These are phyloP conservation scores for Carex sylvatica DNA, from an alignment of 202 grass and related monocot genomes.

Conservation along the genomic window DNA sequence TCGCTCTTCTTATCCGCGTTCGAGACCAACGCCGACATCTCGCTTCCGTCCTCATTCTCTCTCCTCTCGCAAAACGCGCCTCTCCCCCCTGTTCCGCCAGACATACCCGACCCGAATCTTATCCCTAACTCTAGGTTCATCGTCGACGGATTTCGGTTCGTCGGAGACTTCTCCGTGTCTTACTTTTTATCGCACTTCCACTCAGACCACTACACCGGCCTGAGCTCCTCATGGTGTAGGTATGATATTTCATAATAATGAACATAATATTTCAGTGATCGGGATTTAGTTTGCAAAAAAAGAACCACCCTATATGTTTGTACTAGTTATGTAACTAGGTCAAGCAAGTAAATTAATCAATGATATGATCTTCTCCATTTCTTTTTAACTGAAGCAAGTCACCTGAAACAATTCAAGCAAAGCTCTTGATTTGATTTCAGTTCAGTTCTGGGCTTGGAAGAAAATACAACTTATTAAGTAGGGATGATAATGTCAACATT, in stretches of 20 bases:
- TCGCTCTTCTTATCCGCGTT: constrained; percentile 54
- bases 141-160: constrained; percentile 73
- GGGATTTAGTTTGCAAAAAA: background rate
- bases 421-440: background rate
- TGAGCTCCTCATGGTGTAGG: constrained; percentile 58
- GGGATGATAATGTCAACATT: background rate
- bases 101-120: constrained; percentile 39
- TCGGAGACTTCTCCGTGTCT: constrained; percentile 70
- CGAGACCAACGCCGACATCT: background rate
- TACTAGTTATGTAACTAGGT: background rate
- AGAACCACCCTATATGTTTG: background rate
- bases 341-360: background rate
- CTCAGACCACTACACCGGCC: constrained; percentile 78
- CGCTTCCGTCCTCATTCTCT: constrained; percentile 19
- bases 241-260: background rate
- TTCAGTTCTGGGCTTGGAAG: background rate
- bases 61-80: constrained; percentile 31
- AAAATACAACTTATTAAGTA: background rate
- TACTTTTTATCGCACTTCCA: constrained; percentile 98
- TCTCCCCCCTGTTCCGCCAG: constrained; percentile 48
- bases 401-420: too few species aligned
- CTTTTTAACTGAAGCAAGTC: background rate
- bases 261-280: background rate
- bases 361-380: background rate
- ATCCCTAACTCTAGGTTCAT: constrained; percentile 79